These are phyloP conservation scores for Aeschynomene evenia DNA, from an alignment of 306 rosid species.

Conservation along the genomic window DNA sequence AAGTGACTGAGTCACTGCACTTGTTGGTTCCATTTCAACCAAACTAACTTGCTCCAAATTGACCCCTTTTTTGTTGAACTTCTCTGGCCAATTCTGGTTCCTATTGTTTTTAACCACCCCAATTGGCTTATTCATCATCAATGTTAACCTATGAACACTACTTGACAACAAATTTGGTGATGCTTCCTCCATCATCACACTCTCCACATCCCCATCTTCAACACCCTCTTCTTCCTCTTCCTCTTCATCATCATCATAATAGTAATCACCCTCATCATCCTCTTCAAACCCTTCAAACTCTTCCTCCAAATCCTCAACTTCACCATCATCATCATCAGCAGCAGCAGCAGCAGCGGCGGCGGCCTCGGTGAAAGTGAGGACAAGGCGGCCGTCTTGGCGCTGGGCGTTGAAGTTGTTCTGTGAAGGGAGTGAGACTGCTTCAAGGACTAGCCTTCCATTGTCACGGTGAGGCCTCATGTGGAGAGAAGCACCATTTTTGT, in stretches of 20 bases:
- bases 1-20: constrained; percentile 52
- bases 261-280: constrained; percentile 13
- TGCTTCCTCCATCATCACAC: constrained; percentile 27
- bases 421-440: constrained; percentile 67
- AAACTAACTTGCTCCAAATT: constrained; percentile 42
- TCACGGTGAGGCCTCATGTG: constrained; percentile 65
- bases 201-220: constrained; percentile 23
- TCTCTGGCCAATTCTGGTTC: constrained; percentile 52
- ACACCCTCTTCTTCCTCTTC: constrained; percentile 13
- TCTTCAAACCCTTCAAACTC: constrained; percentile 27
- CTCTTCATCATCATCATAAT: constrained; percentile 15
- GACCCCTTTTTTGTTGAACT: constrained; percentile 50
- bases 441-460: constrained; percentile 74
- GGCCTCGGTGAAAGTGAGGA: constrained; percentile 51
- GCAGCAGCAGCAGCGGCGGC: neutral
- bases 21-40: constrained; percentile 18
- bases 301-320: constrained; percentile 32
- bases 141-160: constrained; percentile 47
- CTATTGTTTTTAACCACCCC: constrained; percentile 53
- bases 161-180: constrained; percentile 27
- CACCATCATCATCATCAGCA: neutral
- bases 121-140: constrained; percentile 50
- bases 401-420: constrained; percentile 54
- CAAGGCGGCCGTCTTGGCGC: constrained; percentile 77
- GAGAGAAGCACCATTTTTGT: constrained; percentile 38